Percentiles rank a stretch among this genome's conserved stretches.
These are phyloP conservation scores for Parascedosporium putredinis DNA, from an alignment of 2,329 filamentous ascomycete genomes.

Conservation along the genomic window DNA sequence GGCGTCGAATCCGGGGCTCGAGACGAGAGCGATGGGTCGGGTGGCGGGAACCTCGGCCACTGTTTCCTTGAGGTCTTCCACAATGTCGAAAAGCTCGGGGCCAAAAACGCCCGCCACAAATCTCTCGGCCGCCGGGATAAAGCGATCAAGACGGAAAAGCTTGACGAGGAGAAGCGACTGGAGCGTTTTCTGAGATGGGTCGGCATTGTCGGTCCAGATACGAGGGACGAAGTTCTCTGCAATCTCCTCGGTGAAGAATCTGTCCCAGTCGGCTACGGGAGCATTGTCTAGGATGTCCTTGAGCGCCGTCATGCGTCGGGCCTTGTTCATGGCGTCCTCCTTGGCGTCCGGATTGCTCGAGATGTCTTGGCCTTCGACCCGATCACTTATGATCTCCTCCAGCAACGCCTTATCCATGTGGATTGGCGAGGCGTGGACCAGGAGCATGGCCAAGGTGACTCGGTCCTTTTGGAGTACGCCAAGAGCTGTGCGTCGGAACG, in stretches of 20 bases:
- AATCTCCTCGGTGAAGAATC: constrained; percentile 74
- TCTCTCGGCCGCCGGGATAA: constrained; percentile 85
- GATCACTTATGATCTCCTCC: constrained; percentile 73
- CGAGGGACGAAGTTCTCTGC: constrained; percentile 75
- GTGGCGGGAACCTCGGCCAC: constrained; percentile 75
- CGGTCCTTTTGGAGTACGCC: constrained; percentile 89
- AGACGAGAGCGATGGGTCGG: constrained; percentile 82
- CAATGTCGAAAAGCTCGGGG: constrained; percentile 67
- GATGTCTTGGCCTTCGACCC: constrained; percentile 65
- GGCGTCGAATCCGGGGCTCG: constrained; percentile 92
- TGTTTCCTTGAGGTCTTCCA: constrained; percentile 76
- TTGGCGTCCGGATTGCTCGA: constrained; percentile 56
- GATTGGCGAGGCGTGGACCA: constrained; percentile 92
- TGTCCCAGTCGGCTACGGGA: constrained; percentile 58
- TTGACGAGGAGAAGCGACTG: constrained; percentile 84
- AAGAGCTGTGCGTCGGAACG: constrained; percentile 88
- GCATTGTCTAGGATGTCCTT: constrained; percentile 60
- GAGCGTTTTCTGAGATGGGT: constrained; percentile 64
- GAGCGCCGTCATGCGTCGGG: constrained; percentile 60
- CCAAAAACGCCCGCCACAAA: constrained; percentile 85
- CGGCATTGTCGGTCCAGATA: constrained; percentile 55
- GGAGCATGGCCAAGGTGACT: constrained; percentile 86
- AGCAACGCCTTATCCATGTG: constrained; percentile 87
- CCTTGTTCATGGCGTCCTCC: constrained; percentile 58
- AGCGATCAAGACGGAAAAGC: constrained; percentile 87